phyloP scores from a whole-genome alignment of 306 rosid genomes.

The Sicyos baderoa region DNA sequence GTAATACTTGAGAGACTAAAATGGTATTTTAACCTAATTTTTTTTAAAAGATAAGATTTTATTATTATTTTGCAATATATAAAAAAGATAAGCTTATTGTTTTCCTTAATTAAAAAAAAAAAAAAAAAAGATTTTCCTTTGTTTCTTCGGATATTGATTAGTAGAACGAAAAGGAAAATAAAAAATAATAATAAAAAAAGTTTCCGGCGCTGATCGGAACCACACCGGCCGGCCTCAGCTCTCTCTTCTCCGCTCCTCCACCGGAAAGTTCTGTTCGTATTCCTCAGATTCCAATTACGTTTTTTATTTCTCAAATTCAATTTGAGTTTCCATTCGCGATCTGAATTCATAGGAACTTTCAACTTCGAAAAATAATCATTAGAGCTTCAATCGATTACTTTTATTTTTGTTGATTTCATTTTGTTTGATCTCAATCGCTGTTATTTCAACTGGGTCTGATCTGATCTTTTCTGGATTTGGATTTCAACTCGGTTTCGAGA shows the following conservation, averaged over 20 bases:
- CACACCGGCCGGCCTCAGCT: conserved; percentile 5
- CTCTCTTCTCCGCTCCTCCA: not conserved
- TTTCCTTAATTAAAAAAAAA: no score
- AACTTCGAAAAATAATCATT: not conserved
- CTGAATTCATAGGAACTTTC: conserved; percentile 1
- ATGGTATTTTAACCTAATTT: no score
- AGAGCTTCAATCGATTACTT: not conserved
- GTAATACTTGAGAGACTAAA: no score
- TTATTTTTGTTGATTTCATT: not conserved
- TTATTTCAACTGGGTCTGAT: not conserved
- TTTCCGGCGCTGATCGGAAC: not conserved
- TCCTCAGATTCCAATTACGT: not conserved
- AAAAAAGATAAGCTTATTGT: no score
- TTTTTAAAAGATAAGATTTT: no score
- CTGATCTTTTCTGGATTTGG: not conserved
- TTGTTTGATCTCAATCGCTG: no score
- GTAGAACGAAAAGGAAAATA: not conserved
- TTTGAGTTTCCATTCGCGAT: conserved; percentile 7
- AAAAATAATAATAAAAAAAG: not conserved
- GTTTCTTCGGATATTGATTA: no score
- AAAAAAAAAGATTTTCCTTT: no score
- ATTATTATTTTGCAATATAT: no score
- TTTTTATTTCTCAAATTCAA: no score
- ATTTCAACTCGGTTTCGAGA: not conserved
- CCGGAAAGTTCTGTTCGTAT: not conserved